Conservation (phyloP, 2,329 filamentous ascomycete genomes). For the Colletotrichum falcatum region DNA sequence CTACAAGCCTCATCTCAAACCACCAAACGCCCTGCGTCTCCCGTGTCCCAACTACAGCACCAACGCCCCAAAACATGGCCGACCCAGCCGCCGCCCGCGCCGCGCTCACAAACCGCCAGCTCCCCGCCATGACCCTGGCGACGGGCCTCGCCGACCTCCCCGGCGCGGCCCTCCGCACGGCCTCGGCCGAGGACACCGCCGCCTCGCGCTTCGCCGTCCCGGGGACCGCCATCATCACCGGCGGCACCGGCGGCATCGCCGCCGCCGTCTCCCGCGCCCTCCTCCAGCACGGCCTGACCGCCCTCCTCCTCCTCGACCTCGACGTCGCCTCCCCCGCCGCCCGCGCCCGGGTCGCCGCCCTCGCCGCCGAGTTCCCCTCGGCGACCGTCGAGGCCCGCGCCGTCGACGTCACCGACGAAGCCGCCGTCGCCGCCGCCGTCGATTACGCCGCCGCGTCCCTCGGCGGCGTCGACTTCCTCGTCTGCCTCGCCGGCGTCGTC, state of each 20-base stretch:
- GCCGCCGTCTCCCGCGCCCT: slow-evolving; percentile 74
- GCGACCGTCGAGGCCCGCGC: slow-evolving; percentile 61
- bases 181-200: slow-evolving; percentile 18
- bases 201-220: slow-evolving; percentile 48
- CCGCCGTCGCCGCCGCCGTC: slow-evolving; percentile 68
- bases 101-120: slow-evolving; percentile 44
- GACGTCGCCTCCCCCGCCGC: slow-evolving; percentile 55
- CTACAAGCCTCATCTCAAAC: background rate
- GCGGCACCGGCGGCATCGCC: slow-evolving; percentile 74
- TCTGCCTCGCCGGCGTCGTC: slow-evolving; percentile 78
- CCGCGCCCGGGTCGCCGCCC: slow-evolving; percentile 50
- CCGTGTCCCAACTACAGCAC: background rate
- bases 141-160: slow-evolving; percentile 23
- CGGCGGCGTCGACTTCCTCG: slow-evolving; percentile 64
- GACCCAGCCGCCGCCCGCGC: slow-evolving; percentile 28
- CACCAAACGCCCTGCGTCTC: no score
- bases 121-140: slow-evolving; percentile 47
- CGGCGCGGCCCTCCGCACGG: slow-evolving; percentile 30
- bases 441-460: slow-evolving; percentile 75
- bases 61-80: slow-evolving; percentile 10
- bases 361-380: slow-evolving; percentile 66
- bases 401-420: slow-evolving; percentile 66
- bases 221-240: slow-evolving; percentile 65
- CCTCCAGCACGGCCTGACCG: slow-evolving; percentile 74
- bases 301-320: slow-evolving; percentile 72